Evolutionary conservation across 2,329 filamentous ascomycete genomes (phyloP), one percentile per base, ranked within the genome.

Genomic region (Clonostachys rhizophaga): DNA sequence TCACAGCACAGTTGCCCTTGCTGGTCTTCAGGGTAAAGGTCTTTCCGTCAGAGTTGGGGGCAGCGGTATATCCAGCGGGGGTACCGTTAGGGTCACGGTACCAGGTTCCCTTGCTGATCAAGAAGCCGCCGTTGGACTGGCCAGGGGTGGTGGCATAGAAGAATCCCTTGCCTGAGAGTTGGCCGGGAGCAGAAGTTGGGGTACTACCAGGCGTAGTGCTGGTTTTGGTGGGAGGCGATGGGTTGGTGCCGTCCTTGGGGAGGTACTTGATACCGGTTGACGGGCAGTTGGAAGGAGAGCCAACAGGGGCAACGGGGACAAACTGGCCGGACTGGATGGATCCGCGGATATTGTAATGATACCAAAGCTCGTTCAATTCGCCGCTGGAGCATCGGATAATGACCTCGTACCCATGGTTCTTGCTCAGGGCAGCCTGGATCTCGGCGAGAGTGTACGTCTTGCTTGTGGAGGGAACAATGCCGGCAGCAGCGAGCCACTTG

Each of bases 261-360:
- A 46, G 17, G 39, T 89, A 89, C 57, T 79, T 79, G 59, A 91
- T 34, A 40, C 41, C 81, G 4, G 81, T 83, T 0, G 66, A 73
- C 1, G 86, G 81, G 62, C 88, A 91, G 40, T 71, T 79, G 30
- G 45, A 46, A 16, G 17, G 17, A 12, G 75, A 74, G 36, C 83
- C 78, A 54, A 83, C 77, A 48, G 65, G 75, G 40, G 75, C 69
- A 3, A 76, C 63, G 12, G 83, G 64, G 30, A 82, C 72, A 55
- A 86, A 89, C 2, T 75, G 62, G 34, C 83, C 85, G 3, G 70
- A 72, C 56, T 84, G 76, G 1, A 84, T 62, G 24, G 77, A 81
- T 9, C 78, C 78, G 34, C 70, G 65, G 34, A 78, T 69, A 50
- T 85, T 81, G 70, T 79, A 88, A 58, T 86, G 81, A 54, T 81